These are phyloP conservation scores for Rhizopogon vinicolor DNA, from an alignment of 768 basidiomycete species.

Conservation along the genomic window DNA sequence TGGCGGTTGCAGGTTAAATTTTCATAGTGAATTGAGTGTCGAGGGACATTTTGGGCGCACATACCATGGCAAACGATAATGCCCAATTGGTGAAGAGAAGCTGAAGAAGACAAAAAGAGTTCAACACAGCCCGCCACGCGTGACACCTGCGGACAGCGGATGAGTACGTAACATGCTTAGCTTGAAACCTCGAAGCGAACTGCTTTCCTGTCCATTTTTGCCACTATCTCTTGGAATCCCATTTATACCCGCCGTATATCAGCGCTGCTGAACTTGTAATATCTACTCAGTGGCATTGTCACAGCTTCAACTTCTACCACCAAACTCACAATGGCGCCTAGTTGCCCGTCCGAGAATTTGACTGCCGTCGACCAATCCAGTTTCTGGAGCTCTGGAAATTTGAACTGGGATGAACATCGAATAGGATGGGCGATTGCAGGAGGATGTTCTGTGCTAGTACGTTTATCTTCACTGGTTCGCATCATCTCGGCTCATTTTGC, in stretches of 20 bases:
- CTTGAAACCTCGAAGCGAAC: not conserved
- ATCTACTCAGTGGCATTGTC: not conserved
- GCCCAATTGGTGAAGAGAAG: no score
- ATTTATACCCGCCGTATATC: not conserved
- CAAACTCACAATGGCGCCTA: constrained; percentile 12
- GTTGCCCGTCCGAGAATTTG: constrained; percentile 51
- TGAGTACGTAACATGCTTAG: not conserved
- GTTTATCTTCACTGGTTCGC: constrained; percentile 19
- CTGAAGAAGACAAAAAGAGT: no score
- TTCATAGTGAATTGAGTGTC: no score
- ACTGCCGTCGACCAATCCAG: constrained; percentile 48
- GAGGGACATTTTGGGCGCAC: no score
- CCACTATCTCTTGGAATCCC: not conserved
- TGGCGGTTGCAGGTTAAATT: no score
- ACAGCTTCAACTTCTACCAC: not conserved
- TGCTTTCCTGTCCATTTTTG: not conserved
- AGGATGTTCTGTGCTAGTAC: constrained; percentile 49
- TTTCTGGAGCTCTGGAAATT: constrained; percentile 53
- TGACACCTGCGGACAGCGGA: no score
- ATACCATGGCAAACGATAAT: no score
- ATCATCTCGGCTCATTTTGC: not conserved
- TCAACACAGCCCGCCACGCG: not conserved
- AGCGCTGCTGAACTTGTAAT: not conserved
- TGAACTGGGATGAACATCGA: constrained; percentile 58
- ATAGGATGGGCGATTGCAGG: constrained; percentile 77